A percentile compares a stretch with the other conserved stretches of the same genome.
phyloP scores from a whole-genome alignment of 176 grass and related monocot genomes.

The Oryza longistaminata region DNA sequence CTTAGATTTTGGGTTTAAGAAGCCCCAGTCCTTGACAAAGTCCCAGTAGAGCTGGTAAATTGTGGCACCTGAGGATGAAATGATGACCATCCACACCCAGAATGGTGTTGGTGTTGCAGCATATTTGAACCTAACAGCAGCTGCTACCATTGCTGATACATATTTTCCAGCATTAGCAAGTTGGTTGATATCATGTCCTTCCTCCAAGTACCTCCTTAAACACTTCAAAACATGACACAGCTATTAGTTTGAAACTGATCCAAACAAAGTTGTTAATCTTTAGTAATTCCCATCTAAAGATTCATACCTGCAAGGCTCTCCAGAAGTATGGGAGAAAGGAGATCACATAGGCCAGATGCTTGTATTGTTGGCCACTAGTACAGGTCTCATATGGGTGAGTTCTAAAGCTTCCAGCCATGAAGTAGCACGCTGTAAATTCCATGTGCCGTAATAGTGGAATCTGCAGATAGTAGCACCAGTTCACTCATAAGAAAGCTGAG shows the following conservation, averaged over 20 bases:
- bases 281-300: not conserved
- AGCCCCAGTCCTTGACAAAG: constrained; percentile 92
- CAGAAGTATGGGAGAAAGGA: constrained; percentile 97
- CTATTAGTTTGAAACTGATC: constrained; percentile 22
- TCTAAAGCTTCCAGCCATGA: constrained; percentile 74
- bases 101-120: constrained; percentile 54
- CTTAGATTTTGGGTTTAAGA: constrained; percentile 57
- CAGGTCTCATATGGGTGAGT: constrained; percentile 62
- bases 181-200: constrained; percentile 75
- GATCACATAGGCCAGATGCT: constrained; percentile 72
- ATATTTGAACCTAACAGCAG: constrained; percentile 72
- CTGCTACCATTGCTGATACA: constrained; percentile 87
- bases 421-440: constrained; percentile 84
- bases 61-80: constrained; percentile 70
- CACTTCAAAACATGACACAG: constrained; percentile 39
- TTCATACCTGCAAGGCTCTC: constrained; percentile 97
- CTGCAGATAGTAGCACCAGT: constrained; percentile 27
- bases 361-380: constrained; percentile 61
- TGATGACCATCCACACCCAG: constrained; percentile 59
- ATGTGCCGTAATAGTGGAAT: constrained; percentile 84
- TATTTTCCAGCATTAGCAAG: constrained; percentile 90
- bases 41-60: constrained; percentile 97
- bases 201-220: constrained; percentile 89
- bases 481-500: constrained; percentile 1
- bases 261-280: not conserved